These are phyloP conservation scores for Xylariaceae sp. DNA, from an alignment of 2,329 filamentous ascomycete genomes.

Conservation along the genomic window DNA sequence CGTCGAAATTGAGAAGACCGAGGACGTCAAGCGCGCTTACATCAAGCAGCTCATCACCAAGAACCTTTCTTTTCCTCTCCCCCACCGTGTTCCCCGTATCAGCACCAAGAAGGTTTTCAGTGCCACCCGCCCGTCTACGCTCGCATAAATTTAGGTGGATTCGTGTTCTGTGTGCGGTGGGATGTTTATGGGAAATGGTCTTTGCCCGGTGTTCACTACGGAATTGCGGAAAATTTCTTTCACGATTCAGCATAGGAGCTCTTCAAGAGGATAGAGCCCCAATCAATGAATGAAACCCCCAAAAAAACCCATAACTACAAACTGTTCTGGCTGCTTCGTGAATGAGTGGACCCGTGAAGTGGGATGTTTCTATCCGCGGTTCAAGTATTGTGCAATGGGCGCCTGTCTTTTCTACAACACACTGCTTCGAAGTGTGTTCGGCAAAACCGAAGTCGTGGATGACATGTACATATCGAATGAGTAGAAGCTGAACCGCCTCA, in stretches of 20 bases:
- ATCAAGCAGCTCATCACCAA: slow-evolving; percentile 97
- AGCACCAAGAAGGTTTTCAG: slow-evolving; percentile 86
- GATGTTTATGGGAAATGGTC: slow-evolving; percentile 44
- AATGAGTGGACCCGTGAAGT: background rate
- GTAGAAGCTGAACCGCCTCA: no score
- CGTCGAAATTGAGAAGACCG: slow-evolving; percentile 90
- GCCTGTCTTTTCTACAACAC: slow-evolving; percentile 4
- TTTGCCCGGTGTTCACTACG: slow-evolving; percentile 56
- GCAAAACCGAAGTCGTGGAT: background rate
- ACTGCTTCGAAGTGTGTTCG: background rate
- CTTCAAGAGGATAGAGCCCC: slow-evolving; percentile 34
- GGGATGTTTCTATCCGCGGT: background rate
- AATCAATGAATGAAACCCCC: slow-evolving; percentile 28
- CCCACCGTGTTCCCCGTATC: slow-evolving; percentile 86
- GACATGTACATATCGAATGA: background rate
- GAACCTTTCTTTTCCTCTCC: slow-evolving; percentile 95
- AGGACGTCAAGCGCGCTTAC: slow-evolving; percentile 96
- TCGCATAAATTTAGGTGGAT: slow-evolving; percentile 67
- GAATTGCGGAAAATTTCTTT: slow-evolving; percentile 55
- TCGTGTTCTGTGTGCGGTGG: slow-evolving; percentile 37
- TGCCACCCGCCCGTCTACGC: slow-evolving; percentile 89
- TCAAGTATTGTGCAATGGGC: background rate
- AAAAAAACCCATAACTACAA: slow-evolving; percentile 14
- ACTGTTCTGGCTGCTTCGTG: slow-evolving; percentile 2
- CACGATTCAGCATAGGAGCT: slow-evolving; percentile 43